Conservation (phyloP, 2,329 filamentous ascomycete species). For the Gremmenia infestans region DNA sequence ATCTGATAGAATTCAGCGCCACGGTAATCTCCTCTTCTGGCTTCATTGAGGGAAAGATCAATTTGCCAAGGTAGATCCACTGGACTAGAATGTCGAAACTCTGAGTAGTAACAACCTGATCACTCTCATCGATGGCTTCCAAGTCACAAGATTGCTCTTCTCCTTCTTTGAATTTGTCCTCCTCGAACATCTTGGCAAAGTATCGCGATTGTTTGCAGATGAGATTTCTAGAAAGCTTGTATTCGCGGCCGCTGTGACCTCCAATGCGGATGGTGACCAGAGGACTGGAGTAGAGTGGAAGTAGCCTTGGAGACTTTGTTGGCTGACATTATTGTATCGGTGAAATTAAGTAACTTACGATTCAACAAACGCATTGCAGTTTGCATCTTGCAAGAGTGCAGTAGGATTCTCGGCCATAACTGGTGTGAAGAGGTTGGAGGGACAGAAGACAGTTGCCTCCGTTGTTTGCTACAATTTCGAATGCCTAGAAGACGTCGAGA, state of each 20-base stretch:
- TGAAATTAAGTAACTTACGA: background rate
- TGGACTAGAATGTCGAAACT: slow-evolving; percentile 10
- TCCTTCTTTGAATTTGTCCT: slow-evolving; percentile 5
- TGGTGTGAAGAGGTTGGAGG: too few relatives aligned
- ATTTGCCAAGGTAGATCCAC: slow-evolving; percentile 9
- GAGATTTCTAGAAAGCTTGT: slow-evolving; percentile 4
- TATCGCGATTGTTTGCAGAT: slow-evolving; percentile 7
- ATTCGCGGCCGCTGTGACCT: slow-evolving; percentile 9
- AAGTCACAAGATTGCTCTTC: slow-evolving; percentile 6
- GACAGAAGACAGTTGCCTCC: too few relatives aligned
- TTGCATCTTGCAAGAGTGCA: background rate
- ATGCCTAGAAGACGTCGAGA: too few relatives aligned
- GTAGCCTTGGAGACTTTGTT: background rate
- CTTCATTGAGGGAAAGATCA: slow-evolving; percentile 10
- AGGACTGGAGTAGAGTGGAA: slow-evolving; percentile 12
- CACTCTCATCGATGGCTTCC: slow-evolving; percentile 7
- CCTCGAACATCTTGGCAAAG: slow-evolving; percentile 8
- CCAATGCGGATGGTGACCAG: slow-evolving; percentile 4
- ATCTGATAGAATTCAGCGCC: slow-evolving; percentile 15
- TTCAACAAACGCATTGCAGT: background rate
- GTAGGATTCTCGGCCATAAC: too few relatives aligned
- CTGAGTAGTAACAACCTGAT: slow-evolving; percentile 9
- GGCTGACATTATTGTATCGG: background rate
- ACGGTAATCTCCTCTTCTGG: slow-evolving; percentile 9
- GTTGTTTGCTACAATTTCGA: too few relatives aligned